phyloP scores from a whole-genome alignment of 1,284 basidiomycete species.

The Earliella scabrosa region DNA sequence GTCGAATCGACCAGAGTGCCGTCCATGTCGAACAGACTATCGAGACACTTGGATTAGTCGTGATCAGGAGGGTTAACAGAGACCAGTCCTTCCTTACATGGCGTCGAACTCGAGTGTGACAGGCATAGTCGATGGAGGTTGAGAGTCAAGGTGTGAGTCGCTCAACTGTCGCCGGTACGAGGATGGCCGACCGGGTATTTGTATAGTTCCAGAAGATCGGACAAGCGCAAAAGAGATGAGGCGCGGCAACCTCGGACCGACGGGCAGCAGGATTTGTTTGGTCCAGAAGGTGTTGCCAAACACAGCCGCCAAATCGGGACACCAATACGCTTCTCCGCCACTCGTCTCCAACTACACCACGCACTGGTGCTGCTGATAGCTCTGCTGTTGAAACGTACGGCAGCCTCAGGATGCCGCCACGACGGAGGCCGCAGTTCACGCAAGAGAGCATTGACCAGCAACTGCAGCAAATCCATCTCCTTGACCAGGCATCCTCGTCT shows the following conservation, averaged over 20 bases:
- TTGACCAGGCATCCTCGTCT: conserved; percentile 83
- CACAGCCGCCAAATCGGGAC: conserved; percentile 15
- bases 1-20: conserved; percentile 80
- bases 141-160: background rate
- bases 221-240: background rate
- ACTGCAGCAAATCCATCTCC: conserved; percentile 84
- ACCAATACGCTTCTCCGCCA: background rate
- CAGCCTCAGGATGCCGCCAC: conserved; percentile 79
- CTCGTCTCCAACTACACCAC: background rate
- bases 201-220: background rate
- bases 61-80: conserved; percentile 7
- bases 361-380: background rate
- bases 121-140: conserved; percentile 41
- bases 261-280: background rate
- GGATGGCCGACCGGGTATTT: no score
- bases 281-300: conserved; percentile 23
- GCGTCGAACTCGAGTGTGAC: conserved; percentile 57
- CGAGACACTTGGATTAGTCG: background rate
- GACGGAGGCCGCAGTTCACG: conserved; percentile 73
- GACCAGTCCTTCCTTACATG: conserved; percentile 44
- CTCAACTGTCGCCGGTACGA: background rate
- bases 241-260: background rate
- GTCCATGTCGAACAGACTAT: conserved; percentile 79
- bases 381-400: background rate
- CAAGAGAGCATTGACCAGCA: conserved; percentile 84